Conservation (phyloP, 805 yeast genomes). For the Barnettozyma sucrosica region DNA sequence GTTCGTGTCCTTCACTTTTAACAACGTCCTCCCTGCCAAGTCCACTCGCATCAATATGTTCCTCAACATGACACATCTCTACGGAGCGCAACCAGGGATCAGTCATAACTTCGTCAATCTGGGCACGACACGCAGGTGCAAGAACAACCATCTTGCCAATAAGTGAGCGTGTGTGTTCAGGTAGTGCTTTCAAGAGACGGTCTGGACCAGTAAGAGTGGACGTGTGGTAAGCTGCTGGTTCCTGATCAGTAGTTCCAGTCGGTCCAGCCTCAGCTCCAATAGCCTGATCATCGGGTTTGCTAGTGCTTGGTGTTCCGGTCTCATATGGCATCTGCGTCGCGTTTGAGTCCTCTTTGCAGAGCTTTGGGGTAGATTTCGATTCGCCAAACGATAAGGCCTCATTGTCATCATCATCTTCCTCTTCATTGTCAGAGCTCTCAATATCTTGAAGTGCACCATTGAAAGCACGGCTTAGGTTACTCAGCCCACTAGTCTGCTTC, state of each 20-base stretch:
- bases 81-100: constrained; percentile 65
- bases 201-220: constrained; percentile 66
- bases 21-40: constrained; percentile 23
- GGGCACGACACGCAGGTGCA: constrained; percentile 80
- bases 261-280: constrained; percentile 9
- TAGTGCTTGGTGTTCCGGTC: constrained; percentile 20
- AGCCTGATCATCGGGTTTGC: constrained; percentile 21
- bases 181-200: constrained; percentile 62
- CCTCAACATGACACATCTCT: constrained; percentile 62
- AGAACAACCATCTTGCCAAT: constrained; percentile 73
- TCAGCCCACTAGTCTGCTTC: constrained; percentile 18
- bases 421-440: constrained; percentile 7
- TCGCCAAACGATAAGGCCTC: constrained; percentile 6
- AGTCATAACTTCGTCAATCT: constrained; percentile 71
- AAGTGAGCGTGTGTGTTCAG: constrained; percentile 60
- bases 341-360: constrained; percentile 10
- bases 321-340: constrained; percentile 12
- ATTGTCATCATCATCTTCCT: constrained; percentile 1
- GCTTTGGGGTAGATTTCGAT: constrained; percentile 8
- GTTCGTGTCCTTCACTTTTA: constrained; percentile 62
- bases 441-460: constrained; percentile 21
- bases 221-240: constrained; percentile 42
- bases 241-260: constrained; percentile 15
- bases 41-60: constrained; percentile 34
- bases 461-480: constrained; percentile 25